Percentiles rank a stretch among this genome's conserved stretches.
Evolutionary conservation across 2,329 filamentous ascomycete species (phyloP).

Genomic region (Neofusicoccum laricinum): DNA sequence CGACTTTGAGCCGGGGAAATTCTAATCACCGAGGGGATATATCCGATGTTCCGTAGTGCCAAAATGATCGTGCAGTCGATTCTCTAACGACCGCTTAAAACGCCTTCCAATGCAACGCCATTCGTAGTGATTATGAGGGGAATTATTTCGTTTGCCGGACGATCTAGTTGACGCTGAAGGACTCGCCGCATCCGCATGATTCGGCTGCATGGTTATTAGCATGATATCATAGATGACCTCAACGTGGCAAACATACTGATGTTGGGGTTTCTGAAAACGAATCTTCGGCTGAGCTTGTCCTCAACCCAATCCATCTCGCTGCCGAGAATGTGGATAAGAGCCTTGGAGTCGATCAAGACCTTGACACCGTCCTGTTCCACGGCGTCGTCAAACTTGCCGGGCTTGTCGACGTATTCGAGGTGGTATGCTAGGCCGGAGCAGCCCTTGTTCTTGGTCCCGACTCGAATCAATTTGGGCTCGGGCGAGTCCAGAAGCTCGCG

Average conservation of each 20-base stretch:
- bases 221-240: background rate
- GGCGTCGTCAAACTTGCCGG: constrained; percentile 81
- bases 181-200: constrained; percentile 93
- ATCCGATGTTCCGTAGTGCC: constrained; percentile 14
- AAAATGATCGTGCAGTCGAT: background rate
- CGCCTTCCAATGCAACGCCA: constrained; percentile 27
- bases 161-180: constrained; percentile 62
- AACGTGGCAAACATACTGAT: constrained; percentile 71
- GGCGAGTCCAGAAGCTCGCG: constrained; percentile 76
- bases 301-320: constrained; percentile 99
- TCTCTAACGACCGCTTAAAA: background rate
- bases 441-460: constrained; percentile 89
- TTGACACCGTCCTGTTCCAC: constrained; percentile 96
- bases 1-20: constrained; percentile 57
- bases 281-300: constrained; percentile 87
- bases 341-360: constrained; percentile 95
- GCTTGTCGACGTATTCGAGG: constrained; percentile 90
- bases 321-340: constrained; percentile 94
- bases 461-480: constrained; percentile 86
- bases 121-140: constrained; percentile 18
- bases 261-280: constrained; percentile 95
- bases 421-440: constrained; percentile 94
- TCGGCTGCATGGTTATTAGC: constrained; percentile 63
- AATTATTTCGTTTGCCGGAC: background rate
- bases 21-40: constrained; percentile 32